Evolutionary conservation across 1,284 basidiomycete genomes (phyloP).

Genomic region (Ceratobasidium sp.): DNA sequence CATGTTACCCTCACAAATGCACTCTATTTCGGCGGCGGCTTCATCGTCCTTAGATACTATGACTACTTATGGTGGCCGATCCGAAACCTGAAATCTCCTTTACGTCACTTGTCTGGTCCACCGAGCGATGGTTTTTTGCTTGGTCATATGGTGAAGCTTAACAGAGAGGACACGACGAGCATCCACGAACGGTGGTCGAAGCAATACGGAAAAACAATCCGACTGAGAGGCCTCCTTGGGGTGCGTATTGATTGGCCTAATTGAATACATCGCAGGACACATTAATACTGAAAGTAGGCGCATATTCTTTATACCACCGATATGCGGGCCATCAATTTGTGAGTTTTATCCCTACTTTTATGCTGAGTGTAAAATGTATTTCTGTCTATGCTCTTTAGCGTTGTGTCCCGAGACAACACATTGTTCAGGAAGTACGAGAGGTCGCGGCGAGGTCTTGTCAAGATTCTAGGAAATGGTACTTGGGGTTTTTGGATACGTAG

Average conservation of each 20-base stretch:
- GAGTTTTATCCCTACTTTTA: not conserved
- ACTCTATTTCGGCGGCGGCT: slow-evolving; percentile 46
- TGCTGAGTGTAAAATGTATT: too few relatives aligned
- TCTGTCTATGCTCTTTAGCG: not conserved
- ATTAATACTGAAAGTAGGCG: not conserved
- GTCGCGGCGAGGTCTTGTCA: not conserved
- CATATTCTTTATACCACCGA: slow-evolving; percentile 26
- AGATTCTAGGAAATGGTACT: slow-evolving; percentile 44
- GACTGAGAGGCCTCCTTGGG: slow-evolving; percentile 10
- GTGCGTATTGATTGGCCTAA: slow-evolving; percentile 19
- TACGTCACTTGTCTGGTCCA: slow-evolving; percentile 20
- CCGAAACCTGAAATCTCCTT: slow-evolving; percentile 7
- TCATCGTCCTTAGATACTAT: not conserved
- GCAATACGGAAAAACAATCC: slow-evolving; percentile 42
- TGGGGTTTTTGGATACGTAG: too few relatives aligned
- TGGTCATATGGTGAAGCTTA: slow-evolving; percentile 25
- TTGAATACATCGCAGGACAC: too few relatives aligned
- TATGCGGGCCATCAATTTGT: slow-evolving; percentile 44
- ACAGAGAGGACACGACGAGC: not conserved
- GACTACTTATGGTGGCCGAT: not conserved
- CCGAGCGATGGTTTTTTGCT: slow-evolving; percentile 9
- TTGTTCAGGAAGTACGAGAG: slow-evolving; percentile 4
- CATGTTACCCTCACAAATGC: slow-evolving; percentile 5
- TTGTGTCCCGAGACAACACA: not conserved
- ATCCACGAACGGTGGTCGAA: slow-evolving; percentile 39